Conservation (phyloP, 768 basidiomycete species). For the Suillus alpinus region DNA sequence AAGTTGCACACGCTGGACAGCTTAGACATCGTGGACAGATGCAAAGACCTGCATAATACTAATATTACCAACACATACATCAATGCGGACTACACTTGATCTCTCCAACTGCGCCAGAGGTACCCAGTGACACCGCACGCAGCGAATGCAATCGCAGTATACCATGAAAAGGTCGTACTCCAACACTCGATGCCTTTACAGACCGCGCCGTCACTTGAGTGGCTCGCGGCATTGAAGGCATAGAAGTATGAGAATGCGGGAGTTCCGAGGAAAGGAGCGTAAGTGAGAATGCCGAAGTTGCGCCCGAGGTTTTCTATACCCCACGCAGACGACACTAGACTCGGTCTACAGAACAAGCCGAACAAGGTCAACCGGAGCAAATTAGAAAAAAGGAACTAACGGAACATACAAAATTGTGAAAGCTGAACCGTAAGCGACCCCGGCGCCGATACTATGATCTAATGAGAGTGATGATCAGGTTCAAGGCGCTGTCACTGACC, state of each 20-base stretch:
- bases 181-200: constrained; percentile 66
- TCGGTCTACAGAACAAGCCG: constrained; percentile 46
- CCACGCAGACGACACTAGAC: constrained; percentile 71
- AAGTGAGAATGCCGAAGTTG: constrained; percentile 74
- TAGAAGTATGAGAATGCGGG: constrained; percentile 78
- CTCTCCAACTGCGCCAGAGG: constrained; percentile 66
- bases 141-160: constrained; percentile 38
- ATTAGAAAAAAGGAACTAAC: background rate
- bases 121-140: constrained; percentile 44
- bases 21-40: background rate
- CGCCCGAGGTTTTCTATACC: constrained; percentile 67
- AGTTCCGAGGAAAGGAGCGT: constrained; percentile 74
- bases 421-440: constrained; percentile 64
- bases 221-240: constrained; percentile 60
- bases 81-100: constrained; percentile 37
- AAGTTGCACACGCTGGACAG: background rate
- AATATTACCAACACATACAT: background rate
- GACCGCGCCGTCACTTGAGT: constrained; percentile 39
- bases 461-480: constrained; percentile 2
- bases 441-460: constrained; percentile 54
- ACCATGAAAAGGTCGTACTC: constrained; percentile 61
- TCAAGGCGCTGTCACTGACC: constrained; percentile 37
- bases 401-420: constrained; percentile 68
- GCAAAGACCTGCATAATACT: background rate
- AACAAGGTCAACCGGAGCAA: background rate